Percentiles rank a stretch among this genome's conserved stretches.
Evolutionary conservation across 345 rosid species (phyloP).

Genomic region (Turritis glabra): DNA sequence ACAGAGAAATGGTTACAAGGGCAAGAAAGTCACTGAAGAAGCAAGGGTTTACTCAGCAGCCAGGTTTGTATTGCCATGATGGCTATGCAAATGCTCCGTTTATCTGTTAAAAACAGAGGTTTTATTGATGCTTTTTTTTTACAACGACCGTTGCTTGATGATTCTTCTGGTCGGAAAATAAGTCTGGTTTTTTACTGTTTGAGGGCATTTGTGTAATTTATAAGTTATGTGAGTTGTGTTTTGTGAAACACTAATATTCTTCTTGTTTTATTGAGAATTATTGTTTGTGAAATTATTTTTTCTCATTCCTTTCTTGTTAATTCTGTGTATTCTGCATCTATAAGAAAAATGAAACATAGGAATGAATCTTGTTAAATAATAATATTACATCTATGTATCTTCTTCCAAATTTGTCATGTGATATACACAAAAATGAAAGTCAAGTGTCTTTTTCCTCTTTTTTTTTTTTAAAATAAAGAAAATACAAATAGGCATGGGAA

Average conservation of each 20-base stretch:
- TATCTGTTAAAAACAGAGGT: conserved; percentile 39
- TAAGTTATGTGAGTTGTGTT: conserved; percentile 17
- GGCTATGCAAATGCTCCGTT: conserved; percentile 59
- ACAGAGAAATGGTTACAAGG: conserved; percentile 58
- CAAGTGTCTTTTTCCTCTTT: neutral
- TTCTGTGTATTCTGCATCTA: neutral
- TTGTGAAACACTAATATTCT: conserved; percentile 8
- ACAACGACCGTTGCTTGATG: conserved; percentile 12
- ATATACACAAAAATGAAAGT: conserved; percentile 42
- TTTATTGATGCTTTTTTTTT: neutral
- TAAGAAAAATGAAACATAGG: neutral
- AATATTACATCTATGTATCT: conserved; percentile 34
- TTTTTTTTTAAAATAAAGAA: conserved; percentile 7
- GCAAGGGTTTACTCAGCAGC: conserved; percentile 90
- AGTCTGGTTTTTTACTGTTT: conserved; percentile 21
- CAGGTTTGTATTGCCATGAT: conserved; percentile 92
- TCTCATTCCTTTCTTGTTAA: neutral
- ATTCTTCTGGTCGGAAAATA: conserved; percentile 26
- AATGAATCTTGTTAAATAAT: conserved; percentile 29
- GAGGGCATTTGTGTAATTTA: conserved; percentile 31
- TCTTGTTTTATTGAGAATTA: conserved; percentile 1
- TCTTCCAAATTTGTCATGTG: conserved; percentile 18
- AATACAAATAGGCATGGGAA: conserved; percentile 27
- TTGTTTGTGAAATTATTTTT: neutral
- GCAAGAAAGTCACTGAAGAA: conserved; percentile 66